Evolutionary conservation across 352 stramenopile species (phyloP).

Genomic region (Phytophthora hibernalis): DNA sequence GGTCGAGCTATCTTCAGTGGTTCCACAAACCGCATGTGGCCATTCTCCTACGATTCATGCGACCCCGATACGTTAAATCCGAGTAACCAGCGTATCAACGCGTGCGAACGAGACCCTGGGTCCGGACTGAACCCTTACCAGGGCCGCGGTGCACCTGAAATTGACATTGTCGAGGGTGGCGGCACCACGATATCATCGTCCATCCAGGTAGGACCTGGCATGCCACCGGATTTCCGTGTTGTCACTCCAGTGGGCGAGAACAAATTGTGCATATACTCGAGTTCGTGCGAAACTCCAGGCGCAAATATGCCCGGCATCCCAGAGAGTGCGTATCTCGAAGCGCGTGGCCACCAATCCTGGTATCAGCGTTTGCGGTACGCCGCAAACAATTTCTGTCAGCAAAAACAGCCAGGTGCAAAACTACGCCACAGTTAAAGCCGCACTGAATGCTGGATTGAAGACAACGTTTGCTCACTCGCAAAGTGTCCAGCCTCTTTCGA

Average conservation of each 20-base stretch:
- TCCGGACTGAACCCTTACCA: constrained; percentile 86
- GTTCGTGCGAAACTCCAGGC: constrained; percentile 48
- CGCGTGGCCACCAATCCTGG: constrained; percentile 61
- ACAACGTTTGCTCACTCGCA: constrained; percentile 46
- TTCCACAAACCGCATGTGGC: constrained; percentile 93
- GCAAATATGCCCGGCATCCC: constrained; percentile 61
- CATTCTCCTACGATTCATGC: constrained; percentile 93
- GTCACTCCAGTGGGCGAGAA: constrained; percentile 38
- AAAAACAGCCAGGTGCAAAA: constrained; percentile 39
- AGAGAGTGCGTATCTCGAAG: constrained; percentile 43
- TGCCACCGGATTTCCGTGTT: constrained; percentile 56
- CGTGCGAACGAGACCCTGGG: constrained; percentile 89
- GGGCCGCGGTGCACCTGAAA: constrained; percentile 92
- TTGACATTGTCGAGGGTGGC: constrained; percentile 93
- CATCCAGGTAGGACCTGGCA: constrained; percentile 70
- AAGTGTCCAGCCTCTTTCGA: constrained; percentile 54
- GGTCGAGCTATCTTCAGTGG: constrained; percentile 92
- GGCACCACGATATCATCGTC: constrained; percentile 78
- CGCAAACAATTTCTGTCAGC: constrained; percentile 61
- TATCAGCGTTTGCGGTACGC: constrained; percentile 72
- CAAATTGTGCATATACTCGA: constrained; percentile 57
- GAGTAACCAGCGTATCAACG: constrained; percentile 68
- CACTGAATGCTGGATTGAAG: constrained; percentile 34
- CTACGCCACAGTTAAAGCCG: constrained; percentile 33
- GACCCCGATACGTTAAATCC: constrained; percentile 44